Conservation (phyloP, 78 protist species). For the Guillardia theta region DNA sequence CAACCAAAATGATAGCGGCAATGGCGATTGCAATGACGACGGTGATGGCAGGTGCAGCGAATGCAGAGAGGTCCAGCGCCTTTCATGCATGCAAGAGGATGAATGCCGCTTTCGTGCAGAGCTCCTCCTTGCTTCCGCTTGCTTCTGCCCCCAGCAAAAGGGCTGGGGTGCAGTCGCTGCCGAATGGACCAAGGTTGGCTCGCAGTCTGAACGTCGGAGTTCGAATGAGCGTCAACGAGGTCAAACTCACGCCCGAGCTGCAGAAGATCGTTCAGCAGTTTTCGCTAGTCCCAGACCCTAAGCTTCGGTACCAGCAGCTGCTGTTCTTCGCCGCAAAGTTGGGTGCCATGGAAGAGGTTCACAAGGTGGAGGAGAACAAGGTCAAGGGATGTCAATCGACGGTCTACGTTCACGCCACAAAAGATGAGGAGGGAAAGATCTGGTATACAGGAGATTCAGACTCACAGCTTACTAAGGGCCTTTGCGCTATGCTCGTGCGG, state of each 20-base stretch:
- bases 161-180: too few relatives aligned
- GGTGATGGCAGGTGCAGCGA: too few relatives aligned
- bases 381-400: not conserved
- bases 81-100: too few relatives aligned
- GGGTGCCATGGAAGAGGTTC: not conserved
- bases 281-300: not conserved
- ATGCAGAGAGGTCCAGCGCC: too few relatives aligned
- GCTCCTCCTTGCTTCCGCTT: too few relatives aligned
- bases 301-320: slow-evolving; percentile 6
- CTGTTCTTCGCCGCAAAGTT: not conserved
- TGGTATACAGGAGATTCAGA: not conserved
- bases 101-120: too few relatives aligned
- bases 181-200: too few relatives aligned
- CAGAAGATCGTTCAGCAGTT: not conserved
- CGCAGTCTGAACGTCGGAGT: too few relatives aligned
- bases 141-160: too few relatives aligned
- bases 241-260: not conserved
- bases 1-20: too few relatives aligned
- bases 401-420: not conserved
- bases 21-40: too few relatives aligned
- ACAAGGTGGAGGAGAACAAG: not conserved
- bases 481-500: not conserved
- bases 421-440: not conserved
- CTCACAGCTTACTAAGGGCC: slow-evolving; percentile 28
- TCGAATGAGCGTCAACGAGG: too few relatives aligned